Evolutionary conservation across 768 basidiomycete species (phyloP), one percentile per base, ranked within the genome.

Genomic region (Neoboletus brunneissimus): DNA sequence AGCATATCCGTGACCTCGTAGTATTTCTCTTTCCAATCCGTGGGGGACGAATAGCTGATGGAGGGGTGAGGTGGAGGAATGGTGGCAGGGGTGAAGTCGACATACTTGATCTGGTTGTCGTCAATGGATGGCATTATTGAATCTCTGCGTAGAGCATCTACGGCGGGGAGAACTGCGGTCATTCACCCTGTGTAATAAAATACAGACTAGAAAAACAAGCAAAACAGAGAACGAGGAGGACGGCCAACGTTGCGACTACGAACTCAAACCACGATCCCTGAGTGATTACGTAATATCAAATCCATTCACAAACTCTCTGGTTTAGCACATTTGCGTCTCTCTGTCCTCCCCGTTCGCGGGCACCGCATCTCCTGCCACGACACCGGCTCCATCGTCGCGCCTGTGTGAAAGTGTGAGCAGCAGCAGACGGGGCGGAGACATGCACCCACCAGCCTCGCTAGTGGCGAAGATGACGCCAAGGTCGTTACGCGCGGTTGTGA

Each of bases 361-460:
- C 91, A 93, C 22, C 89, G 81, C 92, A 94, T 94, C 70, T 89
- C 89, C 72, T 90, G 85, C 92, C 92, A 94, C 2, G 89, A 91
- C 15, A 91, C 82, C 0, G 92, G 88, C 55, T 89, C 85, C 82
- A 94, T 86, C 23, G 88, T 88, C 11, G 82, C 85, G 52, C 91
- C 90, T 91, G 57, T 23, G 63, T 32, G 9, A 42, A 31, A 8
- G 4, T 29, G 41, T 63, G 54, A 48, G 52, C 22, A 52, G 32
- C 53, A 40, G 43, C 51, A 56, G 29, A 47, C 23, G 18, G 18
- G 15, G 43, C 5, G 6, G 29, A 11, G 15, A 27, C n/a, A 22
- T 42, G 12, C 48, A 75, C 79, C 63, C 65, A 84, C 91, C 91
- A 47, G 88, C 86, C 74, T 94, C 92, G 69, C 89, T 91, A 8